Evolutionary conservation across 1,284 basidiomycete genomes (phyloP).

Genomic region (Anthracocystis walkeri): DNA sequence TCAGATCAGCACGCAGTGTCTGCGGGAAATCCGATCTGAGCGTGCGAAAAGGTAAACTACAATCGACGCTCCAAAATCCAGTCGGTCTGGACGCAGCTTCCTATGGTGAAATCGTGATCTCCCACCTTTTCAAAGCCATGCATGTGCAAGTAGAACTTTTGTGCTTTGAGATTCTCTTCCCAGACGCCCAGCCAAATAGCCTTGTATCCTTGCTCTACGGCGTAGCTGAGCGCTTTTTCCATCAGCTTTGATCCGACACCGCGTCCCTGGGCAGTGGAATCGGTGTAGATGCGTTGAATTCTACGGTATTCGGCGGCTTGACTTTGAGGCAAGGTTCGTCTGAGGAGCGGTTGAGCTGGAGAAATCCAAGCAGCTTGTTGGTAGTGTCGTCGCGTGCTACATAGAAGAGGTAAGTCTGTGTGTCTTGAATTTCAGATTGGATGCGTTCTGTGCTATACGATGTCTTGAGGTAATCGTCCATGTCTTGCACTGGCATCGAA

Average conservation of each 20-base stretch:
- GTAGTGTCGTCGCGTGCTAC: constrained; percentile 19
- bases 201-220: constrained; percentile 18
- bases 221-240: constrained; percentile 14
- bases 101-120: constrained; percentile 33
- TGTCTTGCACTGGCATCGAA: constrained; percentile 37
- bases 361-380: constrained; percentile 26
- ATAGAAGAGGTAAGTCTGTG: constrained; percentile 24
- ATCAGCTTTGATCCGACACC: constrained; percentile 35
- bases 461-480: constrained; percentile 36
- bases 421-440: constrained; percentile 20
- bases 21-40: no score
- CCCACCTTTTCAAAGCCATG: constrained; percentile 29
- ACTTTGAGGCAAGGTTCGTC: constrained; percentile 34
- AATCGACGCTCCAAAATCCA: constrained; percentile 35
- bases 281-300: constrained; percentile 49
- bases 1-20: background rate
- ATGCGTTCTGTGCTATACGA: constrained; percentile 27
- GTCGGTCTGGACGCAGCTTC: constrained; percentile 37
- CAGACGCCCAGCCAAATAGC: constrained; percentile 43
- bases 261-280: constrained; percentile 30
- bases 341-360: constrained; percentile 29
- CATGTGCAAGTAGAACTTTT: constrained; percentile 30
- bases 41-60: background rate
- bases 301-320: constrained; percentile 29
- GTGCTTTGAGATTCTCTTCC: constrained; percentile 39